phyloP scores from a whole-genome alignment of 2,329 filamentous ascomycete genomes.

The Ophiognomonia clavigignenti-juglandacearum region DNA sequence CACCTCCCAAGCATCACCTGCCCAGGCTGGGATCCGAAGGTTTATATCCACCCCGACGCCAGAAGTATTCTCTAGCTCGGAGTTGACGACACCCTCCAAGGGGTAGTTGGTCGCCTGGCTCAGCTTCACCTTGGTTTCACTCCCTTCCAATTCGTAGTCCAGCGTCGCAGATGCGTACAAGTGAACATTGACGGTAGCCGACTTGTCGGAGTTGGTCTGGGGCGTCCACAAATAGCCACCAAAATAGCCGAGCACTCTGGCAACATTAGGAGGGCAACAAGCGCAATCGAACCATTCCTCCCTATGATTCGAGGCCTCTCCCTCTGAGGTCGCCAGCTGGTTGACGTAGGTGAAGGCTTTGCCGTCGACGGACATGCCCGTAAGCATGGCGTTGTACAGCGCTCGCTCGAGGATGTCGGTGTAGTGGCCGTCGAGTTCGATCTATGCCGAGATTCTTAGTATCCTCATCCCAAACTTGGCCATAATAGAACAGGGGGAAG shows the following conservation, averaged over 20 bases:
- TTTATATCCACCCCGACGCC: slow-evolving; percentile 34
- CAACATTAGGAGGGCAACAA: slow-evolving; percentile 57
- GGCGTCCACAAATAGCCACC: slow-evolving; percentile 52
- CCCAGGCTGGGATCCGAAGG: slow-evolving; percentile 53
- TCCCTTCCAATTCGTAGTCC: slow-evolving; percentile 29
- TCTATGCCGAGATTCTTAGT: background rate
- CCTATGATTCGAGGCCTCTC: slow-evolving; percentile 40
- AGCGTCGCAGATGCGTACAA: slow-evolving; percentile 46
- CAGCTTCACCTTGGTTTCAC: slow-evolving; percentile 30
- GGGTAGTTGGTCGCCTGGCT: slow-evolving; percentile 50
- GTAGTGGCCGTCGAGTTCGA: slow-evolving; percentile 45
- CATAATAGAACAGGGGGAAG: too few species aligned
- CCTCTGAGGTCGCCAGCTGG: slow-evolving; percentile 50
- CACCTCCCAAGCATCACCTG: slow-evolving; percentile 25
- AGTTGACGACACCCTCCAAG: slow-evolving; percentile 46
- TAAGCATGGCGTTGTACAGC: slow-evolving; percentile 57
- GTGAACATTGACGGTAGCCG: slow-evolving; percentile 41
- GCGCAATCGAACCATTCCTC: slow-evolving; percentile 55
- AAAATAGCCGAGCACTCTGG: slow-evolving; percentile 47
- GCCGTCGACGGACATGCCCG: slow-evolving; percentile 50
- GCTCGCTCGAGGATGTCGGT: slow-evolving; percentile 56
- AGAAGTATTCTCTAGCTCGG: slow-evolving; percentile 31
- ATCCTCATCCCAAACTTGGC: background rate
- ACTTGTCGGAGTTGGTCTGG: slow-evolving; percentile 16
- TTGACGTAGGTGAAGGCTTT: slow-evolving; percentile 58